Evolutionary conservation across 2,329 filamentous ascomycete genomes (phyloP).

Genomic region (Stromatinia cepivora): DNA sequence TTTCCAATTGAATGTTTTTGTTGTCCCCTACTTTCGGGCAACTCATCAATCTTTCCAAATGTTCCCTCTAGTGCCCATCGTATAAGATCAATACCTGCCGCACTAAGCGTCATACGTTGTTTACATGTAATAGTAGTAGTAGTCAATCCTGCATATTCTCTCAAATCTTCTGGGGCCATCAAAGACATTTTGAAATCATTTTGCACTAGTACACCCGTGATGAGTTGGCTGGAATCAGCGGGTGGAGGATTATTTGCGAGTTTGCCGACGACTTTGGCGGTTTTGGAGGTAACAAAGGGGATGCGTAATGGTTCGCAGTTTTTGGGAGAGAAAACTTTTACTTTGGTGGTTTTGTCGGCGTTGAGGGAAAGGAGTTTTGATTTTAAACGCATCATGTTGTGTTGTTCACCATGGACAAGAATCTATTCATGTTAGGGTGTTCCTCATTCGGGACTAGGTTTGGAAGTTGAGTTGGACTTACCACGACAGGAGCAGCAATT

Average conservation of each 20-base stretch:
- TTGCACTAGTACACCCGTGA: conserved; percentile 90
- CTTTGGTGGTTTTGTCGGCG: conserved; percentile 70
- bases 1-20: conserved; percentile 45
- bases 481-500: conserved; percentile 85
- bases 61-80: conserved; percentile 93
- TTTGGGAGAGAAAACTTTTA: conserved; percentile 89
- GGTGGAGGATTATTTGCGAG: conserved; percentile 75
- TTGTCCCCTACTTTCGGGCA: conserved; percentile 42
- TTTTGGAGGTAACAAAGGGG: conserved; percentile 92
- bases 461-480: conserved; percentile 51
- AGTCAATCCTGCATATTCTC: conserved; percentile 94
- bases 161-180: conserved; percentile 94
- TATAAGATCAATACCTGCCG: conserved; percentile 87
- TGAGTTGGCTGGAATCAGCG: conserved; percentile 55
- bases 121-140: conserved; percentile 93
- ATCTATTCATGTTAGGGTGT: conserved; percentile 57
- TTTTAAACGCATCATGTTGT: conserved; percentile 97
- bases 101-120: conserved; percentile 82
- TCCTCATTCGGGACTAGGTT: not conserved
- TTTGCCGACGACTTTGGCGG: conserved; percentile 93
- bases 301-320: conserved; percentile 96
- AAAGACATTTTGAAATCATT: conserved; percentile 97
- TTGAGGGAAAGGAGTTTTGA: conserved; percentile 94
- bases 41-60: conserved; percentile 80
- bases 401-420: conserved; percentile 92